Conservation (phyloP, 176 grass and related monocot genomes). For the Avena sativa region DNA sequence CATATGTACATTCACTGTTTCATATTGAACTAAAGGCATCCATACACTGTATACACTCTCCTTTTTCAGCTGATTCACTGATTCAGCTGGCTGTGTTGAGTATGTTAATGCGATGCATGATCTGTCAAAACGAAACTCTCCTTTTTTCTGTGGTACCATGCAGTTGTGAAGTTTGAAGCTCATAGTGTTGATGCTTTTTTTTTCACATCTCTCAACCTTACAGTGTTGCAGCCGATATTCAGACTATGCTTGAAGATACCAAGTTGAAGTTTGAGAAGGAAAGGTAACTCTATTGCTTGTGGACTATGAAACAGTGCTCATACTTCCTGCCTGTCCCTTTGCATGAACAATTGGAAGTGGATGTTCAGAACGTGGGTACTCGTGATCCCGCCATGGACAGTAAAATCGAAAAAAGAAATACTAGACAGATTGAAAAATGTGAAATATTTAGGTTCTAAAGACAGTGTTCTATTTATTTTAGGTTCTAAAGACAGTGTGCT, state of each 20-base stretch:
- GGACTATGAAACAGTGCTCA: not conserved
- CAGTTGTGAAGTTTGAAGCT: not conserved
- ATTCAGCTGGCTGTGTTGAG: not conserved
- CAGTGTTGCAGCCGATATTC: constrained; percentile 74
- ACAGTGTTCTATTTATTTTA: too few species aligned
- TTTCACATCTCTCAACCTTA: constrained; percentile 15
- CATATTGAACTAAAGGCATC: not conserved
- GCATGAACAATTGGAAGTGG: not conserved
- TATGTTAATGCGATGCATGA: not conserved
- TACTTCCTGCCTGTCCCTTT: not conserved
- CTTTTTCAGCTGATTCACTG: too few species aligned
- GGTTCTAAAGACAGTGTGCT: not conserved
- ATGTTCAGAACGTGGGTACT: too few species aligned
- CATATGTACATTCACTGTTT: not conserved
- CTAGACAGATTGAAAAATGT: too few species aligned
- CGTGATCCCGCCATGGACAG: too few species aligned
- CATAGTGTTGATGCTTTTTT: not conserved
- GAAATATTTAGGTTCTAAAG: not conserved
- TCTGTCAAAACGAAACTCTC: not conserved
- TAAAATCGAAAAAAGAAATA: too few species aligned
- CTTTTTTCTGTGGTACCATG: not conserved
- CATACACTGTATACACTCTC: too few species aligned
- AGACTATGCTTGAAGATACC: constrained; percentile 68
- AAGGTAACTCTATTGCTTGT: constrained; percentile 55
- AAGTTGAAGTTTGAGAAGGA: constrained; percentile 75